Conservation (phyloP, 306 rosid genomes). For the Hylodesmum podocarpum region DNA sequence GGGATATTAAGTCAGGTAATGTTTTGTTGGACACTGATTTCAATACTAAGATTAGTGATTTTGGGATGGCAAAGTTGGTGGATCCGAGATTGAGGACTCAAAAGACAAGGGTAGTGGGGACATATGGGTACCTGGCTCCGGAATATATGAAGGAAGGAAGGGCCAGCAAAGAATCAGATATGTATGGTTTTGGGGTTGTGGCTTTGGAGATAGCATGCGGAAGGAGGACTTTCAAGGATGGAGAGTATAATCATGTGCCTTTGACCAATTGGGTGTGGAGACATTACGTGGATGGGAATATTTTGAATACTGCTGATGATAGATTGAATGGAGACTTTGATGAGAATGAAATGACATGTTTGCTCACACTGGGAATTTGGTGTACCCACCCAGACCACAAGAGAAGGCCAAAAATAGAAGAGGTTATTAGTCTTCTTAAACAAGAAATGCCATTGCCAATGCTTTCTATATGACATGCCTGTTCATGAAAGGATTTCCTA, state of each 20-base stretch:
- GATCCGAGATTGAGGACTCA: constrained; percentile 36
- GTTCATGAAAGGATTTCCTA: too few species aligned
- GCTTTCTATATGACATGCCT: constrained; percentile 33
- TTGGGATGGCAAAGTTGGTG: constrained; percentile 49
- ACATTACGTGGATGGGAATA: constrained; percentile 24
- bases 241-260: constrained; percentile 24
- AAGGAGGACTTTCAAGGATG: constrained; percentile 26
- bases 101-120: constrained; percentile 35
- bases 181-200: constrained; percentile 55
- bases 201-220: constrained; percentile 61
- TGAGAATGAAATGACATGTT: constrained; percentile 20
- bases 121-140: constrained; percentile 43
- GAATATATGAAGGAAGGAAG: constrained; percentile 35
- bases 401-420: constrained; percentile 37
- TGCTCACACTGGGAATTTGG: not conserved
- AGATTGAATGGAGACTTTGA: constrained; percentile 1
- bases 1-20: constrained; percentile 54
- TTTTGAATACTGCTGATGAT: constrained; percentile 31
- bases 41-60: constrained; percentile 48
- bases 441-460: constrained; percentile 23
- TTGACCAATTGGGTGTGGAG: constrained; percentile 24
- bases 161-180: constrained; percentile 17
- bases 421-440: constrained; percentile 38
- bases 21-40: constrained; percentile 44
- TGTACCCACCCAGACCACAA: constrained; percentile 21